A percentile compares a stretch with the other conserved stretches of the same genome.
phyloP scores from a whole-genome alignment of 495 filamentous ascomycete species.

The Talaromyces thailandensis region DNA sequence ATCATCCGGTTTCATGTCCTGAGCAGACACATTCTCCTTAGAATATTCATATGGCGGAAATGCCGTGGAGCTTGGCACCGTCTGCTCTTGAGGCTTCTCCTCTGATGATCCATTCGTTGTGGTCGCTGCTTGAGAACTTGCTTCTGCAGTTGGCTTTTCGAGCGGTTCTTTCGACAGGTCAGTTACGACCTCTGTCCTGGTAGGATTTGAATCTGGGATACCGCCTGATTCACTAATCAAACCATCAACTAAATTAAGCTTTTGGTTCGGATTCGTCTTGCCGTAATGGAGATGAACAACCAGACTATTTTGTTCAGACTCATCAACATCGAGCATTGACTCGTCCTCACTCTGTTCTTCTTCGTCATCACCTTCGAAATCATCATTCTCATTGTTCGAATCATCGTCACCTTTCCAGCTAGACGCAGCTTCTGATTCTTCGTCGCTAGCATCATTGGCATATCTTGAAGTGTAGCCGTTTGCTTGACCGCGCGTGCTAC shows the following conservation, averaged over 20 bases:
- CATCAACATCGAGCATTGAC: constrained; percentile 41
- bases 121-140: not conserved
- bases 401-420: constrained; percentile 62
- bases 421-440: constrained; percentile 49
- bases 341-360: constrained; percentile 52
- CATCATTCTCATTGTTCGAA: constrained; percentile 51
- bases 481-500: constrained; percentile 20
- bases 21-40: constrained; percentile 3
- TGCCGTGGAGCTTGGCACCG: not conserved
- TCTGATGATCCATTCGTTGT: not conserved
- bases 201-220: not conserved
- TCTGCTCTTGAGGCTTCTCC: not conserved
- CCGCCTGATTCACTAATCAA: not conserved
- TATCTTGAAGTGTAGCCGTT: constrained; percentile 45
- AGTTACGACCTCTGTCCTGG: not conserved
- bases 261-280: constrained; percentile 21
- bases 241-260: not conserved
- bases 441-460: constrained; percentile 49
- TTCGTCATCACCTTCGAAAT: constrained; percentile 55
- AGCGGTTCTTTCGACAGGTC: not conserved
- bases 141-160: not conserved
- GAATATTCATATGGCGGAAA: not conserved
- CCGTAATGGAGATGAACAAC: constrained; percentile 56
- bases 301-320: constrained; percentile 47
- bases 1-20: not conserved